Evolutionary conservation across 164 flowering plant genomes (phyloP).

Genomic region (Litsea cubeba): DNA sequence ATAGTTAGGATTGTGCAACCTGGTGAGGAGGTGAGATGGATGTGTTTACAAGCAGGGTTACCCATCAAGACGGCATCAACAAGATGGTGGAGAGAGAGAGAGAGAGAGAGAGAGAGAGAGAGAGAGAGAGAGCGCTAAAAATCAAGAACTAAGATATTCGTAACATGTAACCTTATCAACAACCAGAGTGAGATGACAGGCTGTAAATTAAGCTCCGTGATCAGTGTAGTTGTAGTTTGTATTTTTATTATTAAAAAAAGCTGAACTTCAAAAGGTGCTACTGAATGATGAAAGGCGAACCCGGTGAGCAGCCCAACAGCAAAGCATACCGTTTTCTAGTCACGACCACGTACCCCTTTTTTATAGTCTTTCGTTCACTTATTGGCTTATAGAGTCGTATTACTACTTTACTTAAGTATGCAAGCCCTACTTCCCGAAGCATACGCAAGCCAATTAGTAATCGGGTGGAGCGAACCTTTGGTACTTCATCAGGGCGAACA

Average conservation of each 20-base stretch:
- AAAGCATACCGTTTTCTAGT: background rate
- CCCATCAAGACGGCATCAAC: too few relatives aligned
- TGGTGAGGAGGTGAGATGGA: too few relatives aligned
- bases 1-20: too few relatives aligned
- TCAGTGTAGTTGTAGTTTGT: background rate
- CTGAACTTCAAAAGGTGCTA: background rate
- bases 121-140: too few relatives aligned
- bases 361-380: background rate
- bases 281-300: background rate
- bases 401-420: background rate
- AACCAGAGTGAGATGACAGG: too few relatives aligned
- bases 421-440: background rate
- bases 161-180: too few relatives aligned
- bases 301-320: conserved; percentile 1
- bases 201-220: too few relatives aligned
- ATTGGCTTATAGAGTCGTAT: background rate
- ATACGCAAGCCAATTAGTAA: background rate
- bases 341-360: background rate
- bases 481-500: too few relatives aligned
- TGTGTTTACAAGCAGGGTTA: too few relatives aligned
- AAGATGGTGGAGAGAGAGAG: too few relatives aligned
- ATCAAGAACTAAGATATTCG: too few relatives aligned
- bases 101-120: too few relatives aligned
- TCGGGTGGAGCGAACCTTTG: background rate
- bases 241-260: background rate